Conservation (phyloP, 768 basidiomycete species). For the Pisolithus orientalis region DNA sequence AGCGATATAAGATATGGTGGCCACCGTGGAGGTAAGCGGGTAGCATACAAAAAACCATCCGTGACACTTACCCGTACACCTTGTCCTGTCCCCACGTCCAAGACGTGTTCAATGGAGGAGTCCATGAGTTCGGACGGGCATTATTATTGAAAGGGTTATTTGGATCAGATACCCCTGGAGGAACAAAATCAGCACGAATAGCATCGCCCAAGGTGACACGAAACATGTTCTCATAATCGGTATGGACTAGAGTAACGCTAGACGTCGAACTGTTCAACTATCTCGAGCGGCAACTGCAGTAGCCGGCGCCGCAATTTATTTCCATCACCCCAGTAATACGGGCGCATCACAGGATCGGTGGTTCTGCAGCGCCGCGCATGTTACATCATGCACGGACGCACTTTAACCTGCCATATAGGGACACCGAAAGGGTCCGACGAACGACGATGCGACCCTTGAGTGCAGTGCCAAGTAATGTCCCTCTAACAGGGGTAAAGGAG, state of each 20-base stretch:
- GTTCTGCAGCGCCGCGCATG: neutral
- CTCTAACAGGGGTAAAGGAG: no score
- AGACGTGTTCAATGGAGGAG: conserved; percentile 66
- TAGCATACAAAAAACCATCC: conserved; percentile 3
- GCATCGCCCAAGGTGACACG: neutral
- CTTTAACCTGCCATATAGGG: neutral
- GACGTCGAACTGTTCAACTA: no score
- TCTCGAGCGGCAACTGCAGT: no score
- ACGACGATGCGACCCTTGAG: no score
- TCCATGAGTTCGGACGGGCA: conserved; percentile 74
- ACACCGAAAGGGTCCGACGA: neutral
- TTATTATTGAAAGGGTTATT: conserved; percentile 70
- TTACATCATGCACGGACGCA: neutral
- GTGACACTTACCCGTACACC: conserved; percentile 45
- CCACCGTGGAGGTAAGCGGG: neutral
- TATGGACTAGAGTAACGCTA: no score
- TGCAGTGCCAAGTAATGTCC: no score
- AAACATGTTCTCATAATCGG: no score
- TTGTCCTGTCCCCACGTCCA: conserved; percentile 67
- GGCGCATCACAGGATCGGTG: neutral
- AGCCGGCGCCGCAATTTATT: neutral
- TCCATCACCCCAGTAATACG: neutral
- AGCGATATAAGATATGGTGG: neutral
- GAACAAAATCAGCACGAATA: neutral
- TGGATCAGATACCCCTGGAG: conserved; percentile 57